phyloP scores from a whole-genome alignment of 2,329 filamentous ascomycete genomes.

The Xylaria sp. region DNA sequence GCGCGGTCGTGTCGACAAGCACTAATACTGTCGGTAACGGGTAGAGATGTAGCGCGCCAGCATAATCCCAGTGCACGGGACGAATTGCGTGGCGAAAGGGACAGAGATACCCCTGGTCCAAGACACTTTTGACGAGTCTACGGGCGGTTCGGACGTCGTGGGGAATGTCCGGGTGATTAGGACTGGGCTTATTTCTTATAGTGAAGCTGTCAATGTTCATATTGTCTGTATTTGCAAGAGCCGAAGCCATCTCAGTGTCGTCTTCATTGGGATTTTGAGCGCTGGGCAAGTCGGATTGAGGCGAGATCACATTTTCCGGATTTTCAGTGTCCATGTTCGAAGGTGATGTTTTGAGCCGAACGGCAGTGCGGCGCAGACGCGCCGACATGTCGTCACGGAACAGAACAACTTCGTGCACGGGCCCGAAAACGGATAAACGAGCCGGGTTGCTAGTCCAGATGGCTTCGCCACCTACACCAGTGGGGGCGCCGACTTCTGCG shows the following conservation, averaged over 20 bases:
- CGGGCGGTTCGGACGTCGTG: slow-evolving; percentile 70
- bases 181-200: slow-evolving; percentile 12
- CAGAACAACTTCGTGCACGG: slow-evolving; percentile 85
- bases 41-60: slow-evolving; percentile 80
- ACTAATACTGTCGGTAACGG: slow-evolving; percentile 87
- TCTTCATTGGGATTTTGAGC: slow-evolving; percentile 36
- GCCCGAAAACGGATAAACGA: slow-evolving; percentile 84
- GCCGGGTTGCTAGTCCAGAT: slow-evolving; percentile 92
- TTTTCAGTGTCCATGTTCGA: slow-evolving; percentile 42
- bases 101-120: slow-evolving; percentile 89
- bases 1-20: slow-evolving; percentile 82
- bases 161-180: slow-evolving; percentile 47
- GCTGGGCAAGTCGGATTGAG: slow-evolving; percentile 24
- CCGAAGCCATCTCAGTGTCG: slow-evolving; percentile 52
- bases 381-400: slow-evolving; percentile 88
- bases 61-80: slow-evolving; percentile 92
- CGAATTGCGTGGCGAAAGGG: slow-evolving; percentile 84
- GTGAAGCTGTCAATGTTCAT: slow-evolving; percentile 59
- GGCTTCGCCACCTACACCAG: slow-evolving; percentile 73
- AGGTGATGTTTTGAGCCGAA: slow-evolving; percentile 70
- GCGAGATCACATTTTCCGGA: slow-evolving; percentile 23
- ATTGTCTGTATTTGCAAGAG: slow-evolving; percentile 43
- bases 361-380: slow-evolving; percentile 78
- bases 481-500: slow-evolving; percentile 67
- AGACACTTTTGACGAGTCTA: slow-evolving; percentile 87